These are phyloP conservation scores for Cytospora paraplurivora DNA, from an alignment of 2,329 filamentous ascomycete species.

Conservation along the genomic window DNA sequence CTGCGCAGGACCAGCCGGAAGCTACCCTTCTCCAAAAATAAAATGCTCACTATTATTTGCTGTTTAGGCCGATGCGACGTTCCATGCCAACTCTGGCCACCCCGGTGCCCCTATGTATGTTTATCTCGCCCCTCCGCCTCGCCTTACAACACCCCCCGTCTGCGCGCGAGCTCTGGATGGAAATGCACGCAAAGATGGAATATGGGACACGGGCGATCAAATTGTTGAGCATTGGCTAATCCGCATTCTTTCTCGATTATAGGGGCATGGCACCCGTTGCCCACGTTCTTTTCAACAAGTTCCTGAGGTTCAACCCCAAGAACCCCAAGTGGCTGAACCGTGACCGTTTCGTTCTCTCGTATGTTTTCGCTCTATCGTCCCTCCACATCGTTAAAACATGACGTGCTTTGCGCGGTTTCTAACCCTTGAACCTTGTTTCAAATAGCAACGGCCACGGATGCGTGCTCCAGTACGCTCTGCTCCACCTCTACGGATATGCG, in stretches of 20 bases:
- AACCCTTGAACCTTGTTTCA: slow-evolving; percentile 4
- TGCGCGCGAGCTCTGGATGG: slow-evolving; percentile 1
- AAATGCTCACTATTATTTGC: slow-evolving; percentile 31
- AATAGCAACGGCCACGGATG: slow-evolving; percentile 94
- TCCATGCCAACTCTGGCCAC: slow-evolving; percentile 94
- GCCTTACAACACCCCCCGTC: background rate
- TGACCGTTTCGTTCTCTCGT: slow-evolving; percentile 99
- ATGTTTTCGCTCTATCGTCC: slow-evolving; percentile 49
- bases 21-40: background rate
- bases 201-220: background rate
- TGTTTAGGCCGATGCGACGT: slow-evolving; percentile 90
- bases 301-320: slow-evolving; percentile 99
- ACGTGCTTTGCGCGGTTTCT: background rate
- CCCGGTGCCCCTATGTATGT: slow-evolving; percentile 93
- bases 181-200: background rate
- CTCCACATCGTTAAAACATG: slow-evolving; percentile 13
- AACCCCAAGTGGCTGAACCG: slow-evolving; percentile 97
- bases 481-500: slow-evolving; percentile 93
- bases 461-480: slow-evolving; percentile 98
- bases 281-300: slow-evolving; percentile 98
- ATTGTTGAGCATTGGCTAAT: slow-evolving; percentile 15
- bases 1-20: background rate
- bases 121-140: slow-evolving; percentile 8
- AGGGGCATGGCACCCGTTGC: slow-evolving; percentile 88
- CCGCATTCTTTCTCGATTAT: background rate